Percentiles rank a stretch among this genome's conserved stretches.
phyloP scores from a whole-genome alignment of 1,284 basidiomycete species.

The Mrakiaceae sp. region DNA sequence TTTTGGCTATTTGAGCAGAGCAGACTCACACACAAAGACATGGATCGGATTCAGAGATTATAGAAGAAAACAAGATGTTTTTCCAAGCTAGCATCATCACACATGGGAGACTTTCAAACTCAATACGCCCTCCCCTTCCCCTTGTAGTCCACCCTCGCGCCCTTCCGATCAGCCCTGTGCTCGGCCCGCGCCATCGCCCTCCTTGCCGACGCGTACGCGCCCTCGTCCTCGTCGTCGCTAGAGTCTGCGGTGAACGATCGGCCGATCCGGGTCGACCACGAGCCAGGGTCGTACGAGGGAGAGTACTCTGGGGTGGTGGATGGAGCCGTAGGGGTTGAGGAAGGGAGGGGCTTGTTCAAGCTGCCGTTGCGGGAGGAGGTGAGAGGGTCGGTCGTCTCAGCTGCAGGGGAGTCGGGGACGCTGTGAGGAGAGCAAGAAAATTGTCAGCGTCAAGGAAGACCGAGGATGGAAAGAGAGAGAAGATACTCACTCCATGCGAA shows the following conservation, averaged over 20 bases:
- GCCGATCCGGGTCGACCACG: constrained; percentile 5
- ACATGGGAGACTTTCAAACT: no score
- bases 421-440: no score
- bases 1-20: no score
- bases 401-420: constrained; percentile 3
- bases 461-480: neutral
- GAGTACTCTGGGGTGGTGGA: neutral
- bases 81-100: no score
- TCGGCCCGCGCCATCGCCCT: constrained; percentile 15
- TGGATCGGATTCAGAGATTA: no score
- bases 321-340: neutral
- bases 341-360: neutral
- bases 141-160: constrained; percentile 3
- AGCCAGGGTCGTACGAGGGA: neutral
- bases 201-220: constrained; percentile 16
- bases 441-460: no score
- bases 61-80: no score
- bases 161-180: constrained; percentile 3
- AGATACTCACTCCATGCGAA: constrained; percentile 8
- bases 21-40: no score
- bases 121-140: constrained; percentile 8
- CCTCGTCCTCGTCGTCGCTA: constrained; percentile 22
- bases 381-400: neutral
- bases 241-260: constrained; percentile 13
- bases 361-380: neutral